Base-by-base conservation (phyloP, 495 filamentous ascomycete species). In the Alectoria sarmentosa region DNA sequence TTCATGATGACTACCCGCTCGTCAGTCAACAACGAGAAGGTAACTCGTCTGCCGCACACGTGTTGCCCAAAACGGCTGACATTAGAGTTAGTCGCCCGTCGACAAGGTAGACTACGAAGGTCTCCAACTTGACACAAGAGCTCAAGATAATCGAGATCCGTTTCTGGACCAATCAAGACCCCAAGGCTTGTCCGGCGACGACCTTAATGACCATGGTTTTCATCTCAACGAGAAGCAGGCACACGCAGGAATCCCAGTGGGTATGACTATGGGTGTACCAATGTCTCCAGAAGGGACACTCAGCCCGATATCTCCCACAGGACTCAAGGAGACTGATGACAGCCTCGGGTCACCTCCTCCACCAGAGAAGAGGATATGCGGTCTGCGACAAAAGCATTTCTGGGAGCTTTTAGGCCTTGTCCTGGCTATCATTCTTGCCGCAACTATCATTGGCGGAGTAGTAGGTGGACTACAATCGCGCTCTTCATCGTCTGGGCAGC, bases 51-150 rank as follows among this genome's bases (percentile, higher is more conserved):
- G 9, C 26, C 38, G 36, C 9, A 17, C 13, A 19, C 3, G 14
- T n/a, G 23, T 2, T 13, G 11, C 15, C 26, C 10, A 5, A 19
- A 1, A 26, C 8, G 13, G 36, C 23, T 65, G 44, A 59, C 36
- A 30, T n/a, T 15, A 1, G 39, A 28, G 4, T 41, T 48, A 66
- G 66, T 68, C 66, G 64, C 60, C 69, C 2, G 38, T 67, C 52
- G 56, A 61, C 7, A 17, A 56, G 28, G 34, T 39, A 55, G 67
- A 71, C 48, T 71, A 65, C 30, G 69, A 67, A 42, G 69, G 69
- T 38, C 67, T 71, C 1, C 65, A 71, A 60, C 58, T 71, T 15
- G 69, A 71, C 58, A 67, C 69, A 42, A 58, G 69, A 63, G 63
- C 67, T 6, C 59, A 49, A 32, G 68, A 71, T 21, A 66, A 63